phyloP scores from a whole-genome alignment of 139 green algal species.

The Limnomonas spitsbergensis region DNA sequence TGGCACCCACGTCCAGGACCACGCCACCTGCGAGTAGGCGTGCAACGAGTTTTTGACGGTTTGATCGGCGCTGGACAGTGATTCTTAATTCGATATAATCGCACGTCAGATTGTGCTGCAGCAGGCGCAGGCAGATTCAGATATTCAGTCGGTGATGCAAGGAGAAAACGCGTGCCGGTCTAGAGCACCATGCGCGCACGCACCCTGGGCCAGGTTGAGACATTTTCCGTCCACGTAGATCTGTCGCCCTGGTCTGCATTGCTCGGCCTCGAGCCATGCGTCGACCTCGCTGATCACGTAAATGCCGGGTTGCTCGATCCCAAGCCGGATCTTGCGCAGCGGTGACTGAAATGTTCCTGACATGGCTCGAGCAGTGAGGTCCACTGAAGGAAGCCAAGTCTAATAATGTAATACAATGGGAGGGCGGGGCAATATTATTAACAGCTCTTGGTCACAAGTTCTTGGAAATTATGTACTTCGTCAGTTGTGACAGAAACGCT shows the following conservation, averaged over 20 bases:
- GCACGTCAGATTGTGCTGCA: neutral
- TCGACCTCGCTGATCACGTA: neutral
- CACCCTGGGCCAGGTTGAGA: neutral
- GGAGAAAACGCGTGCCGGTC: too few species aligned
- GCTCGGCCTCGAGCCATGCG: neutral
- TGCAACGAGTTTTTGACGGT: neutral
- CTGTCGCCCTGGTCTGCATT: neutral
- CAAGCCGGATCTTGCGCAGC: neutral
- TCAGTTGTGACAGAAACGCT: too few species aligned
- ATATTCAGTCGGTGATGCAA: neutral
- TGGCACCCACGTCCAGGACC: neutral
- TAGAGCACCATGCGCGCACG: too few species aligned
- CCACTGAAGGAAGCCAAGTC: too few species aligned
- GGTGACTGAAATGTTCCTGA: neutral
- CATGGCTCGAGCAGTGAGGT: too few species aligned
- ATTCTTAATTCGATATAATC: neutral
- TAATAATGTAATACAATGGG: too few species aligned
- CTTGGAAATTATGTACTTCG: too few species aligned
- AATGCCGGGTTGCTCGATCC: neutral
- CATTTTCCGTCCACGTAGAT: neutral
- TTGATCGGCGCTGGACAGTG: neutral
- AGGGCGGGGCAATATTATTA: too few species aligned
- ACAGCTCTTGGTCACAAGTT: too few species aligned
- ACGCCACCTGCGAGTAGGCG: neutral
- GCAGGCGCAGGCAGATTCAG: neutral